A percentile compares a stretch with the other conserved stretches of the same genome.
Evolutionary conservation across 2,329 filamentous ascomycete species (phyloP).

Genomic region (Akanthomyces dipterigenus): DNA sequence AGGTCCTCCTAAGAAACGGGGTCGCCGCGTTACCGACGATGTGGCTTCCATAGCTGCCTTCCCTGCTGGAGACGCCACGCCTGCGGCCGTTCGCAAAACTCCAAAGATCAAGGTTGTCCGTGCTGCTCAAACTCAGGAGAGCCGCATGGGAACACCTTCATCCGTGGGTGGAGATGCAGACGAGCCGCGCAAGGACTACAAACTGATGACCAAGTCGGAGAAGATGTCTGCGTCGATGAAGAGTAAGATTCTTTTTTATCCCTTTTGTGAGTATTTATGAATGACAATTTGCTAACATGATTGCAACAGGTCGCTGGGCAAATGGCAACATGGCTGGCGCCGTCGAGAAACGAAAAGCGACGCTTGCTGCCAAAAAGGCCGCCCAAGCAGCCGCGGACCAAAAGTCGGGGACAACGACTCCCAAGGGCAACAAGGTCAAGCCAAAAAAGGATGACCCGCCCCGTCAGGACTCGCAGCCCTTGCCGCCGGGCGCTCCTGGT

Average conservation of each 20-base stretch:
- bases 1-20: constrained; percentile 32
- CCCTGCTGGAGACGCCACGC: neutral
- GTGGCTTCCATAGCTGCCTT: neutral
- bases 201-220: constrained; percentile 56
- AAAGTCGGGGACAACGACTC: constrained; percentile 28
- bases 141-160: constrained; percentile 25
- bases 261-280: neutral
- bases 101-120: constrained; percentile 34
- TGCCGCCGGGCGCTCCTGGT: constrained; percentile 1
- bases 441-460: constrained; percentile 28
- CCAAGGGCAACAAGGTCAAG: constrained; percentile 31
- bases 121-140: constrained; percentile 17
- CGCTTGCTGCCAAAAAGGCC: constrained; percentile 52
- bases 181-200: constrained; percentile 46
- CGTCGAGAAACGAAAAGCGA: constrained; percentile 55
- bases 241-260: constrained; percentile 35
- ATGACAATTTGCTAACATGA: neutral
- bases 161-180: constrained; percentile 28
- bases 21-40: constrained; percentile 17
- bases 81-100: constrained; percentile 24
- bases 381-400: constrained; percentile 36
- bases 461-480: constrained; percentile 14
- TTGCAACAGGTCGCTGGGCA: constrained; percentile 46
- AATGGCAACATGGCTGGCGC: constrained; percentile 54
- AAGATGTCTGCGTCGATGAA: constrained; percentile 63